These are phyloP conservation scores for Yamadazyma laniorum DNA, from an alignment of 805 yeast genomes.

Conservation along the genomic window DNA sequence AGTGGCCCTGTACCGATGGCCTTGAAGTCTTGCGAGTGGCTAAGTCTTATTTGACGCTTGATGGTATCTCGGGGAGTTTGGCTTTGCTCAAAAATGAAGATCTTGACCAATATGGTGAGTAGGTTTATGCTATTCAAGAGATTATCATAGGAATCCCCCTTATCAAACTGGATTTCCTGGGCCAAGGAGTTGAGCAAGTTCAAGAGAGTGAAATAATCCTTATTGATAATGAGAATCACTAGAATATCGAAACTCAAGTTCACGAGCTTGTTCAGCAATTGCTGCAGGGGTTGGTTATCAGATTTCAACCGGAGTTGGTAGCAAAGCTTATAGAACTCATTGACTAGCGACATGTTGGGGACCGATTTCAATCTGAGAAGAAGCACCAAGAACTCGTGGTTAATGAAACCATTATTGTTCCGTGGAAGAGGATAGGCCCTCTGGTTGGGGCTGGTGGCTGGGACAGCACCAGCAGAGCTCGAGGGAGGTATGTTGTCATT, in stretches of 20 bases:
- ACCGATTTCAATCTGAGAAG: slow-evolving; percentile 43
- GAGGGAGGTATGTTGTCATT: slow-evolving; percentile 17
- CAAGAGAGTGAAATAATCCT: slow-evolving; percentile 26
- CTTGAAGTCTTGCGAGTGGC: neutral
- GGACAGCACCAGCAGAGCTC: neutral
- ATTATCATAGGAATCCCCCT: neutral
- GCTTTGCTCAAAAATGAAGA: slow-evolving; percentile 2
- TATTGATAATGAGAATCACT: slow-evolving; percentile 28
- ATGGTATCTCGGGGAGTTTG: slow-evolving; percentile 4
- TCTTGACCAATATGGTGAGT: neutral
- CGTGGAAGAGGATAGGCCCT: slow-evolving; percentile 37
- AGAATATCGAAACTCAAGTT: slow-evolving; percentile 34
- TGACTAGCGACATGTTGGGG: slow-evolving; percentile 41
- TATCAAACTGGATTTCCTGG: neutral
- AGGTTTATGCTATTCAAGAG: slow-evolving; percentile 5
- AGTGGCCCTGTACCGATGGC: neutral
- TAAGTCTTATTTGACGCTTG: neutral
- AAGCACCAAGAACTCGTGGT: slow-evolving; percentile 27
- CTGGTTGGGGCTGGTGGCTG: slow-evolving; percentile 2
- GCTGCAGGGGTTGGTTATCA: slow-evolving; percentile 1
- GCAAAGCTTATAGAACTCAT: slow-evolving; percentile 43
- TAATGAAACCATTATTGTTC: slow-evolving; percentile 29
- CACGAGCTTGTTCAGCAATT: slow-evolving; percentile 18
- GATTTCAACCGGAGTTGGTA: slow-evolving; percentile 33
- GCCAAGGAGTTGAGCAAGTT: slow-evolving; percentile 23